Base-by-base conservation (phyloP, 1,284 basidiomycete species). In the Ceratobasidium sp. region DNA sequence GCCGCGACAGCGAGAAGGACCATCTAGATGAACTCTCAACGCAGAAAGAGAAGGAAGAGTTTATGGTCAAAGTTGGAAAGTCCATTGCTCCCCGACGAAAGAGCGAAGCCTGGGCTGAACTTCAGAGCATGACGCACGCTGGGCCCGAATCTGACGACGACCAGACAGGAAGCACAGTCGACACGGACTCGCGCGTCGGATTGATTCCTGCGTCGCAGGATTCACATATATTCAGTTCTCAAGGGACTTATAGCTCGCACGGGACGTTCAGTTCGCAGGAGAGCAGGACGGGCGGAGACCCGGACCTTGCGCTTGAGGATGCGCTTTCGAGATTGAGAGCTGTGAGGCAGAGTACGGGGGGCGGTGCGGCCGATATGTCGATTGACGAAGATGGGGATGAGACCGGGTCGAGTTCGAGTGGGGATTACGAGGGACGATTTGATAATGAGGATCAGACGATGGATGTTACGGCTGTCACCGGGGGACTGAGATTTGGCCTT, bases 91-190 rank as follows among this genome's bases (percentile, higher is more conserved):
- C 67, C 14, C 54, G 41, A 14, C 67, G 67, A 26, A 70, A 70
- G 43, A 70, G 69, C 61, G 72, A 75, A 55, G 72, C 72, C 0
- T 73, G 74, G 74, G 72, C 74, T 11, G 62, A 66, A 21, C 58
- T 75, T 7, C 74, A 75, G 49, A 73, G 67, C 54, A 43, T 70
- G 28, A 59, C 54, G 1, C 28, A 49, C 23, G 67, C 67, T 38
- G 67, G 67, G 28, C 28, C 23, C 5, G 67, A 70, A 2, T 30
- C n/a, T 54, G 67, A 70, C 26, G 67, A 70, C 11, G 67, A 70
- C 44, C 43, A 44, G 21, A 70, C 55, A 5, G 67, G 54, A 11
- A 58, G 67, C 67, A 70, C 55, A 8, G 55, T 30, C 26, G 38
- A 58, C 43, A 58, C 67, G 9, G 67, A 70, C 4, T 46, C 43